phyloP scores from a whole-genome alignment of 208 protist genomes.

The Novymonas esmeraldas region DNA sequence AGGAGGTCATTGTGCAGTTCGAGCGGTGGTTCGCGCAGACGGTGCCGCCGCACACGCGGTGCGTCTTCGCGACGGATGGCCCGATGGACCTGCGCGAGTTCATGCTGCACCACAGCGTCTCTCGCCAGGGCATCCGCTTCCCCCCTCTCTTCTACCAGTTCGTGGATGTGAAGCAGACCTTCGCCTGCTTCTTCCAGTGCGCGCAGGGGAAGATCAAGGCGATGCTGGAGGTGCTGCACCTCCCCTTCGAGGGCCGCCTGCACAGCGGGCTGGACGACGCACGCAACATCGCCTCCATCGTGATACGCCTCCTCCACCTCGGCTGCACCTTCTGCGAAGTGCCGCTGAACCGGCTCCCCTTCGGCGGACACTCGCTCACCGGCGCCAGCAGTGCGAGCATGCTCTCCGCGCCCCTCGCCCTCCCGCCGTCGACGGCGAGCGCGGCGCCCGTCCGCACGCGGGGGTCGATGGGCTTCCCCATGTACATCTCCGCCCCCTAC shows the following conservation, averaged over 20 bases:
- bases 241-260: constrained; percentile 77
- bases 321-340: constrained; percentile 80
- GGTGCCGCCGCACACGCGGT: constrained; percentile 54
- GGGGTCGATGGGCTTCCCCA: not conserved
- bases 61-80: constrained; percentile 84
- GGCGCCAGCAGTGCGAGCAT: not conserved
- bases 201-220: constrained; percentile 83
- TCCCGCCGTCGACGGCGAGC: constrained; percentile 38
- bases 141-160: constrained; percentile 85
- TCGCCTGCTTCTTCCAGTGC: constrained; percentile 79
- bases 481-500: constrained; percentile 16
- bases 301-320: constrained; percentile 79
- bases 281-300: constrained; percentile 86
- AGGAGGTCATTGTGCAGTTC: constrained; percentile 82
- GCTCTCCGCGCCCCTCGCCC: constrained; percentile 25
- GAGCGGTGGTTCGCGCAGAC: constrained; percentile 80
- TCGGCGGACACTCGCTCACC: constrained; percentile 21
- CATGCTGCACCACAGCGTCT: constrained; percentile 82
- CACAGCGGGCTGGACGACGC: constrained; percentile 90
- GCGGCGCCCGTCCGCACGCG: constrained; percentile 4
- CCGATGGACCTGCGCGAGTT: constrained; percentile 84
- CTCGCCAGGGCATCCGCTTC: constrained; percentile 78
- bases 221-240: constrained; percentile 85
- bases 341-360: constrained; percentile 50
- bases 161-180: constrained; percentile 87